Base-by-base conservation (phyloP, 306 rosid genomes). In the Casuarina cunninghamiana region DNA sequence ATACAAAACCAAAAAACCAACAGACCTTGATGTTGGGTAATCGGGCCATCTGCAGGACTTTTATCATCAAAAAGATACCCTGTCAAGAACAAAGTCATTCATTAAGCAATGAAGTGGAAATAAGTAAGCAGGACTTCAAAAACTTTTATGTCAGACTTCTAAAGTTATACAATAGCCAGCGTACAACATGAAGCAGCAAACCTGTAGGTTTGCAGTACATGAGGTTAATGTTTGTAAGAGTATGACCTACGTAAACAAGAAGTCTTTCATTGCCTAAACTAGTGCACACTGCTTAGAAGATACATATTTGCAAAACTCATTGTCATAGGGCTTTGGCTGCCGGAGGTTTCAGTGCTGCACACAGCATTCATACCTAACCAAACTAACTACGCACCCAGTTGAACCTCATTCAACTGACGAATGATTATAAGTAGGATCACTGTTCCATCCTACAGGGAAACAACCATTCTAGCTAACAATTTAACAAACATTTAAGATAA, bases 51-150 rank as follows among this genome's bases (percentile, higher is more conserved):
- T 95, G 99, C 88, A 95, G 86, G 75, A 93, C 88, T 73, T 97
- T 91, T 85, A 95, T 91, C 89, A 95, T 95, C 92, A 95, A 93
- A 79, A 97, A 82, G 70, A 95, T 93, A 82, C 99, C 99, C 99
- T 95, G 88, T 84, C 75, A 89, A 79, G 83, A 83, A 82, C 63
- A 85, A 81, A 54, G 48, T 26, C 80, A 74, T 48, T 82, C 63
- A 68, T 84, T 76, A 75, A 77, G 21, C 58, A 63, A n/a, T n/a
- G n/a, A n/a, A n/a, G n/a, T n/a, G n/a, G n/a, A n/a, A n/a, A n/a
- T n/a, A 72, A 42, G 69, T 42, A 60, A 86, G 46, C 60, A 72
- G 77, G 67, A 66, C 44, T 21, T 67, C 42, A 73, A 81, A 53
- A 75, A 48, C n/a, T 7, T 68, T 63, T 58, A 69, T 61, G 57